Conservation (phyloP, 768 basidiomycete species). For the Kwoniella mangroviensis region DNA sequence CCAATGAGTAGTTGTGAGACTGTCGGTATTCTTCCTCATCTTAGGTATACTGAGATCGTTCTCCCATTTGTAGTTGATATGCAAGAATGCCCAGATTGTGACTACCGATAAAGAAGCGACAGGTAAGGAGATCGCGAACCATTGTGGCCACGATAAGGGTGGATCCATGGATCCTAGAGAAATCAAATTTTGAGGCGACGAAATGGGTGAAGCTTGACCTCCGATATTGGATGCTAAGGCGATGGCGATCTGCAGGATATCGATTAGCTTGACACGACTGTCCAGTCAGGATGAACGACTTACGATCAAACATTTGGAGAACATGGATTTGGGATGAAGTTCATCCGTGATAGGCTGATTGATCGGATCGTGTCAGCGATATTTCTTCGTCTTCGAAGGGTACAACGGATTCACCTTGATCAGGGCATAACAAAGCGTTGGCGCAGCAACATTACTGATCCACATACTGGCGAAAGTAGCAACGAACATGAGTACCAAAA, state of each 20-base stretch:
- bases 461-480: conserved; percentile 99
- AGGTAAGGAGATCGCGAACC: conserved; percentile 93
- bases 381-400: neutral
- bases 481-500: conserved; percentile 93
- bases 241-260: conserved; percentile 74
- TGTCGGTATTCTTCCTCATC: conserved; percentile 80
- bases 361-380: neutral
- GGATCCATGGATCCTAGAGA: conserved; percentile 86
- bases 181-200: conserved; percentile 96
- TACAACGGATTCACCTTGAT: conserved; percentile 70
- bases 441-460: conserved; percentile 99
- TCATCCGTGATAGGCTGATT: conserved; percentile 87
- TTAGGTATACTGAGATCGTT: conserved; percentile 73
- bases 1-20: conserved; percentile 81
- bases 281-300: conserved; percentile 54
- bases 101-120: conserved; percentile 84
- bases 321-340: conserved; percentile 80
- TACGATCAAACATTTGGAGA: conserved; percentile 89
- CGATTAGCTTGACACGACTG: neutral
- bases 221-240: conserved; percentile 98
- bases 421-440: conserved; percentile 93
- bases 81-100: conserved; percentile 87
- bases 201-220: conserved; percentile 95
- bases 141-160: conserved; percentile 80
- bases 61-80: conserved; percentile 77